These are phyloP conservation scores for Tuber borchii DNA, from an alignment of 495 filamentous ascomycete species.

Conservation along the genomic window DNA sequence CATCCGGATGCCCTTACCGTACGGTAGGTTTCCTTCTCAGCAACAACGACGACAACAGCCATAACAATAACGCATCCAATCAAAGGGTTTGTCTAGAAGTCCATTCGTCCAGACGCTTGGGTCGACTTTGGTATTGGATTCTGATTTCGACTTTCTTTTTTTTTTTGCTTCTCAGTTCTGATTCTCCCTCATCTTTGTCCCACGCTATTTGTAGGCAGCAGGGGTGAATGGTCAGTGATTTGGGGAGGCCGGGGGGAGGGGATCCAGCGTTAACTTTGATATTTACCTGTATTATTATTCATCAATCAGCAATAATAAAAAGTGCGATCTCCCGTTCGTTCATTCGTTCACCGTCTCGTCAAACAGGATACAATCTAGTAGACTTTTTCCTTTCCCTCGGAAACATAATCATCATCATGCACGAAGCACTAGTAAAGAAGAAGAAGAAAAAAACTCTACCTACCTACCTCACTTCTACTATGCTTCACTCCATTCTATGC, in stretches of 20 bases:
- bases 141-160: background rate
- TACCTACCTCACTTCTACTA: background rate
- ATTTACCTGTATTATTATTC: slow-evolving; percentile 22
- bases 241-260: background rate
- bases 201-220: background rate
- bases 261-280: slow-evolving; percentile 11
- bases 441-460: too few species aligned
- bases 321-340: slow-evolving; percentile 22
- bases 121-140: background rate
- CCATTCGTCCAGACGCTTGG: background rate
- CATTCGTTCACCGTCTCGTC: background rate
- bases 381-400: slow-evolving; percentile 21
- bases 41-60: background rate
- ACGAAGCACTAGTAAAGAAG: background rate
- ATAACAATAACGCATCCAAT: slow-evolving; percentile 15
- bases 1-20: slow-evolving; percentile 5
- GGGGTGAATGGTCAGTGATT: background rate
- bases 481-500: background rate
- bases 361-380: background rate
- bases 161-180: background rate
- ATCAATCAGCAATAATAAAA: slow-evolving; percentile 16
- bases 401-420: slow-evolving; percentile 14
- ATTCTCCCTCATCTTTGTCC: background rate
- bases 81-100: slow-evolving; percentile 11
- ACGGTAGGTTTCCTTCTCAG: slow-evolving; percentile 4